Conservation (phyloP, 306 rosid genomes). For the Fragaria iinumae region DNA sequence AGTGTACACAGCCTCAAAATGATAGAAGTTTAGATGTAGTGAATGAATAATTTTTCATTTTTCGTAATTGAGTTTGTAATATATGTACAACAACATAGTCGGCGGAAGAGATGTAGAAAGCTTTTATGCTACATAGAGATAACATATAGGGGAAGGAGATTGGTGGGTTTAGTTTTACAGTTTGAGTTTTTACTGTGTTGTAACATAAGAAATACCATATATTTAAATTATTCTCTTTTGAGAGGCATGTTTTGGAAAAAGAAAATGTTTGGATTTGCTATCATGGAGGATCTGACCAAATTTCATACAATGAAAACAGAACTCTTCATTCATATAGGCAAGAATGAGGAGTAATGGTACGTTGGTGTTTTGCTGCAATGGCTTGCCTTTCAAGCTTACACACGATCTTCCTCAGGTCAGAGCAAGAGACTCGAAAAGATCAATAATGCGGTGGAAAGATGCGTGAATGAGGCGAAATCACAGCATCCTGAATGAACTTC, state of each 20-base stretch:
- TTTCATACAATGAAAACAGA: not conserved
- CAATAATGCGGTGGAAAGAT: constrained; percentile 48
- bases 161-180: constrained; percentile 35
- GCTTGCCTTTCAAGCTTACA: not conserved
- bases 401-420: not conserved
- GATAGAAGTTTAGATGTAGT: constrained; percentile 24
- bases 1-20: constrained; percentile 35
- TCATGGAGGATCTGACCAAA: not conserved
- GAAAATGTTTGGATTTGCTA: not conserved
- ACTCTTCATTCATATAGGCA: not conserved
- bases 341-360: not conserved
- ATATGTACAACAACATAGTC: constrained; percentile 32
- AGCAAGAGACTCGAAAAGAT: not conserved
- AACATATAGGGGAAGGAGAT: constrained; percentile 42
- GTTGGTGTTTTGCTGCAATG: not conserved
- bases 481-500: constrained; percentile 45
- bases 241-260: constrained; percentile 3
- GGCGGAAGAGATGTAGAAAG: constrained; percentile 36
- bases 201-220: not conserved
- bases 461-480: constrained; percentile 54
- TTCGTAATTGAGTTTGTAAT: constrained; percentile 34
- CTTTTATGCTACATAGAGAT: constrained; percentile 32
- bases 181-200: not conserved
- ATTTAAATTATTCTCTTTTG: constrained; percentile 9
- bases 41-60: constrained; percentile 22